These are phyloP conservation scores for Arthrobotrys megalospora DNA, from an alignment of 2,329 filamentous ascomycete genomes.

Conservation along the genomic window DNA sequence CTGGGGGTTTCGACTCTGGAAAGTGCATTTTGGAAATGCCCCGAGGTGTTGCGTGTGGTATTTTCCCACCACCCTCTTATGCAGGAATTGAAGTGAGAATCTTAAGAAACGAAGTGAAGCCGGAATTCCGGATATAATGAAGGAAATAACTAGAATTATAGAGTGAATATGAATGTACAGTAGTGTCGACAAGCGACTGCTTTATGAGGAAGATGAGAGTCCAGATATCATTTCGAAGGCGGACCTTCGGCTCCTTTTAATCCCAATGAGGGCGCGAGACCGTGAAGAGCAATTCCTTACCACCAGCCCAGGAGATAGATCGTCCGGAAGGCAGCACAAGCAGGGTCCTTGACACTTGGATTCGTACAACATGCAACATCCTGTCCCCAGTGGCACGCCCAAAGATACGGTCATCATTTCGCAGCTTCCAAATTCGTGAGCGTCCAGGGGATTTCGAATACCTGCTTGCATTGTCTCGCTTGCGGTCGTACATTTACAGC, in stretches of 20 bases:
- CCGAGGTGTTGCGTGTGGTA: slow-evolving; percentile 51
- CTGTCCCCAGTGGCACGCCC: slow-evolving; percentile 48
- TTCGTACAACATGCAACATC: slow-evolving; percentile 59
- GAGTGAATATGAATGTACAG: not conserved
- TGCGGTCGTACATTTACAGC: slow-evolving; percentile 50
- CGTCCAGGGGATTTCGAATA: slow-evolving; percentile 46
- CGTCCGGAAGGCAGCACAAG: slow-evolving; percentile 55
- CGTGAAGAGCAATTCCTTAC: slow-evolving; percentile 10
- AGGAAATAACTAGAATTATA: not conserved
- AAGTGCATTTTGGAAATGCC: slow-evolving; percentile 45
- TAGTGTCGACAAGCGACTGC: slow-evolving; percentile 30
- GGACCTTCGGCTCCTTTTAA: slow-evolving; percentile 46
- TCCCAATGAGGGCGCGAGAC: slow-evolving; percentile 22
- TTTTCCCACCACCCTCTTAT: slow-evolving; percentile 23
- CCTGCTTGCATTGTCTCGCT: slow-evolving; percentile 57
- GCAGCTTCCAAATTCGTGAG: slow-evolving; percentile 53
- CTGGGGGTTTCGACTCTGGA: slow-evolving; percentile 44
- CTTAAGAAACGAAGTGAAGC: slow-evolving; percentile 11
- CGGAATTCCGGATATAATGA: slow-evolving; percentile 7
- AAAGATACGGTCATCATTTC: slow-evolving; percentile 55
- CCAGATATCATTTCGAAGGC: slow-evolving; percentile 25
- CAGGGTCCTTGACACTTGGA: slow-evolving; percentile 38
- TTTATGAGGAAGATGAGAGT: slow-evolving; percentile 35
- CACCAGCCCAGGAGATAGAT: slow-evolving; percentile 26
- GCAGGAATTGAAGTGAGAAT: not conserved